These are phyloP conservation scores for Septoria linicola DNA, from an alignment of 2,329 filamentous ascomycete species.

Conservation along the genomic window DNA sequence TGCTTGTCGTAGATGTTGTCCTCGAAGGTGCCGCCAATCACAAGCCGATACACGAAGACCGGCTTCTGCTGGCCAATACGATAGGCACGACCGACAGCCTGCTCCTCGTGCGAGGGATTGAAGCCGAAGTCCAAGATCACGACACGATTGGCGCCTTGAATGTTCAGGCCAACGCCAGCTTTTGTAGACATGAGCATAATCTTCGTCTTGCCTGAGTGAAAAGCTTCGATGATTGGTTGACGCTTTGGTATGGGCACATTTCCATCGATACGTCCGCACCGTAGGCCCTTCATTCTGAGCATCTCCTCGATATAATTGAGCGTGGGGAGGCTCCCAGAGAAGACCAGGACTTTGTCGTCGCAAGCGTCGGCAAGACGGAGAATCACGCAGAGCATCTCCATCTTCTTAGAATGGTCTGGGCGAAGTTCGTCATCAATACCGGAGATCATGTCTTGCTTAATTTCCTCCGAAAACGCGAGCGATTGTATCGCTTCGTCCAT, in stretches of 20 bases:
- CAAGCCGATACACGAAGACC: conserved; percentile 81
- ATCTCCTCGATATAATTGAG: conserved; percentile 66
- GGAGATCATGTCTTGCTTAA: conserved; percentile 40
- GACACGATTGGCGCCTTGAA: conserved; percentile 79
- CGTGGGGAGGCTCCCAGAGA: conserved; percentile 70
- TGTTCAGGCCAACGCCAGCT: conserved; percentile 80
- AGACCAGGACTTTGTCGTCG: conserved; percentile 76
- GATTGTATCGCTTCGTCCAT: conserved; percentile 35
- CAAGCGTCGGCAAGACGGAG: conserved; percentile 61
- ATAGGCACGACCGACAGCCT: conserved; percentile 83
- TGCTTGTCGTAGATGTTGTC: conserved; percentile 69
- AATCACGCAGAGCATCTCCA: conserved; percentile 66
- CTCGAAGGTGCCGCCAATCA: conserved; percentile 77
- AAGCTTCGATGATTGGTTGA: conserved; percentile 63
- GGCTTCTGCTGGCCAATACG: conserved; percentile 77
- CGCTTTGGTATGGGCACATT: conserved; percentile 56
- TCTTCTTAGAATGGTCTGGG: conserved; percentile 64
- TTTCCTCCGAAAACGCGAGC: conserved; percentile 39
- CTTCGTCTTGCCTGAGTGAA: conserved; percentile 58
- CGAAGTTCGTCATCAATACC: conserved; percentile 43
- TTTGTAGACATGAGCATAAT: conserved; percentile 80
- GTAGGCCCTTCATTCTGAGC: conserved; percentile 51
- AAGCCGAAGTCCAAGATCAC: conserved; percentile 82
- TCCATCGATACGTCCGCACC: conserved; percentile 66
- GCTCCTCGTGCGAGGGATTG: conserved; percentile 78